Base-by-base conservation (phyloP, 352 stramenopile genomes). In the Sclerospora graminicola region DNA sequence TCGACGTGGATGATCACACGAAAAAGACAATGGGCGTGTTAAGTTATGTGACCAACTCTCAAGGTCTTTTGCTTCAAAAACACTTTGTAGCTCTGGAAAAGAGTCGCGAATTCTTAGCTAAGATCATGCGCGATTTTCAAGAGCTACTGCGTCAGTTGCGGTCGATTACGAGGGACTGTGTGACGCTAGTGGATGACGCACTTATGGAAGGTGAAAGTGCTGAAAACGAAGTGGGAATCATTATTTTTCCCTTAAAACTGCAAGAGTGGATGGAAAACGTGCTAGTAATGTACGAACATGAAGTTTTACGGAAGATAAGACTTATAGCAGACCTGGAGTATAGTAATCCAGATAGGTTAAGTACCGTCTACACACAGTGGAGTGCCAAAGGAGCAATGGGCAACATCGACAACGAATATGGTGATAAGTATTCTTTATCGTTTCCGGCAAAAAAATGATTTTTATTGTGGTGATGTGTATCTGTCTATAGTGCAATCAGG, bases 191-290 rank as follows among this genome's bases (percentile, higher is more conserved):
- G 29, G 48, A 63, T 45, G 43, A 66, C 37, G 48, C 47, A 20
- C 36, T 60, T 4, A 18, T 51, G 39, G 48, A 60, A 48, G 31
- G 46, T 23, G 51, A 59, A 57, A 54, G 5, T 32, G 36, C 18
- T n/a, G 52, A 47, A 9, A 16, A 54, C 19, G 48, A 60, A 50
- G 37, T 57, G 35, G 38, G 44, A 21, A 31, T 26, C 2, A 34
- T 60, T 20, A 37, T 30, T 13, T 59, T 59, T 27, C 48, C 52
- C 0, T 45, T 68, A 35, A 41, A 63, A 15, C 30, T 73, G 49
- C 59, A 76, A 33, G 77, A 87, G 51, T 89, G 77, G 77, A 85
- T 84, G 66, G 71, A 85, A 47, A 82, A 66, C 20, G 77, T 85
- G 37, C 43, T 71, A 19, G 33, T 41, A 29, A 89, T 89, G 77